phyloP scores from a whole-genome alignment of 129 eudicot genomes.

The Apium graveolens region DNA sequence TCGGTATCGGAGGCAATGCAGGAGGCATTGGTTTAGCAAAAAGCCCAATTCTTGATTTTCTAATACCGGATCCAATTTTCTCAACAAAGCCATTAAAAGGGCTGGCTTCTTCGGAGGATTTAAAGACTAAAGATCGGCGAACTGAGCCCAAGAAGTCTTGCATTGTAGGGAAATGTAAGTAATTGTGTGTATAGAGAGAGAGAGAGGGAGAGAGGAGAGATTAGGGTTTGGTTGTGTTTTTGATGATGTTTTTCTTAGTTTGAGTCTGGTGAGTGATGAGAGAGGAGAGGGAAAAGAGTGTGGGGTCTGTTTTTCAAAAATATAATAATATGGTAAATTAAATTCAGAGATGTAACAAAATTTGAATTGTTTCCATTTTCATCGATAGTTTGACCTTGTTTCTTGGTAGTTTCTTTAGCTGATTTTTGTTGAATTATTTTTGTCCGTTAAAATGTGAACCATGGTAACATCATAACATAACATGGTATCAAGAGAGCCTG shows the following conservation, averaged over 20 bases:
- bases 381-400: no score
- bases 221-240: slow-evolving; percentile 25
- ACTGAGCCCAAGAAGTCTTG: slow-evolving; percentile 91
- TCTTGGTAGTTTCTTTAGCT: no score
- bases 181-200: background rate
- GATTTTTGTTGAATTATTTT: no score
- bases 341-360: background rate
- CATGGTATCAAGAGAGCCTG: no score
- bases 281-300: slow-evolving; percentile 38
- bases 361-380: no score
- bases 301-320: slow-evolving; percentile 30
- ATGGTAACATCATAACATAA: no score
- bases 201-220: slow-evolving; percentile 1
- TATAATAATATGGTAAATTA: slow-evolving; percentile 19
- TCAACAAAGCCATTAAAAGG: slow-evolving; percentile 69
- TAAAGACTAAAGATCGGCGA: slow-evolving; percentile 87
- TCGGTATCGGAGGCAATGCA: slow-evolving; percentile 43
- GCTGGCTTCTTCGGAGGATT: slow-evolving; percentile 41
- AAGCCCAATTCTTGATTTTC: slow-evolving; percentile 71
- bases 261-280: slow-evolving; percentile 9
- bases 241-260: slow-evolving; percentile 7
- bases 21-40: slow-evolving; percentile 50
- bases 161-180: slow-evolving; percentile 25
- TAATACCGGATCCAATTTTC: slow-evolving; percentile 78
- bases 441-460: no score